Evolutionary conservation across 306 rosid species (phyloP), one percentile per base, ranked within the genome.

Genomic region (Hippophae gyantsensis): DNA sequence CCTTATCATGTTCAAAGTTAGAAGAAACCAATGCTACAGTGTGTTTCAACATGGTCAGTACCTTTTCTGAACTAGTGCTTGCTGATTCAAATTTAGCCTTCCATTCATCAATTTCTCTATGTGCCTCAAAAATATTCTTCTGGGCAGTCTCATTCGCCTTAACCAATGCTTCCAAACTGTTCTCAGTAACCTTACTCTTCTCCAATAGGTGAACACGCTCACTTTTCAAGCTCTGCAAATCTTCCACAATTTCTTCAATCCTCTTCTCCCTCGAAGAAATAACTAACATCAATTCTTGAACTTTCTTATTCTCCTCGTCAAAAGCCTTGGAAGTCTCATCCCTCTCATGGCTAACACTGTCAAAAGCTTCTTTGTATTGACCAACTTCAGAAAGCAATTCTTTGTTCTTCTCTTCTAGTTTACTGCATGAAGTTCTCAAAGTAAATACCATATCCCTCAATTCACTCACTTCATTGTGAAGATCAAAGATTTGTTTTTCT

Each of bases 41-140:
- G 14, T 59, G 61, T 84, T 80, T 86, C 88, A 92, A 43, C 86
- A 78, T 48, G 26, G 74, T 47, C 54, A 84, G 59, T 6, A 88
- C 83, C 71, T 58, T 63, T 60, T 71, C 69, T 5, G 81, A 68
- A 43, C 70, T 74, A 54, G 7, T 38, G 18, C 69, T 45, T 11
- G 77, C 78, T 23, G 56, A 66, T 5, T 88, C 82, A 42, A 69
- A 25, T 66, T 82, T 76, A 11, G 63, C 81, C 52, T 55, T 82
- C 74, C 82, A 69, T 41, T 81, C 82, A 27, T 72, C 62, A 27
- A 56, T 46, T 25, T 63, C 66, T 7, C 18, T 57, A 53, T 52
- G 54, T 0, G 80, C 71, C 56, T 72, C 84, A 3, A 12, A 9
- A 58, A 85, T 77, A 58, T 45, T 68, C 61, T 64, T 61, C 72